These are phyloP conservation scores for Sarocladium oryzae DNA, from an alignment of 2,329 filamentous ascomycete species.

Conservation along the genomic window DNA sequence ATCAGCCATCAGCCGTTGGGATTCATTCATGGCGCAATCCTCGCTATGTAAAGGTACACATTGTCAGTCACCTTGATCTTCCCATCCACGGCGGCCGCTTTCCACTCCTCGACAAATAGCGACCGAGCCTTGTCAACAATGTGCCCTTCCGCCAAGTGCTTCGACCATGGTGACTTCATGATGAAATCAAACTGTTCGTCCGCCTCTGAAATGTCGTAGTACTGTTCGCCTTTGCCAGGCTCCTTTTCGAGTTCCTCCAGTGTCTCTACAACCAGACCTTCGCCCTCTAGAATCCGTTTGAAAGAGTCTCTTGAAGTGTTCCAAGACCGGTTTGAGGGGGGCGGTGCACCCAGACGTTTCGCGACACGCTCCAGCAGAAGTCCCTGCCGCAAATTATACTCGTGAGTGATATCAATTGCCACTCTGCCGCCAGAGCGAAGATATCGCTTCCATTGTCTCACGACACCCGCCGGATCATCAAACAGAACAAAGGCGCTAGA, in stretches of 20 bases:
- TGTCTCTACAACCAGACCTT: conserved; percentile 22
- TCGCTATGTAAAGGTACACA: conserved; percentile 20
- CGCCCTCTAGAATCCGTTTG: conserved; percentile 18
- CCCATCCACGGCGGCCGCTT: conserved; percentile 21
- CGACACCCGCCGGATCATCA: conserved; percentile 17
- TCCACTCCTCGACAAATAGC: conserved; percentile 25
- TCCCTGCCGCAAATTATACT: conserved; percentile 20
- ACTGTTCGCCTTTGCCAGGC: conserved; percentile 17
- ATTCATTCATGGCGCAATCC: too few species aligned
- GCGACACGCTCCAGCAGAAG: conserved; percentile 22
- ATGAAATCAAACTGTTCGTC: conserved; percentile 23
- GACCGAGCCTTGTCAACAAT: conserved; percentile 18
- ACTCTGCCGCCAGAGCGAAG: conserved; percentile 21
- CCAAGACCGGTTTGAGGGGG: conserved; percentile 24
- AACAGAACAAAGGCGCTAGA: conserved; percentile 28
- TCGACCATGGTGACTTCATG: conserved; percentile 16
- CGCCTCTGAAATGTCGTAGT: conserved; percentile 18
- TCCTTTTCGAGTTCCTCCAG: conserved; percentile 20
- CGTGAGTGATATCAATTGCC: conserved; percentile 27
- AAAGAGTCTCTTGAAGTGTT: conserved; percentile 23
- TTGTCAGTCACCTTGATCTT: conserved; percentile 21
- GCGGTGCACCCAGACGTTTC: conserved; percentile 17
- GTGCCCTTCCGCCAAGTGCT: conserved; percentile 15
- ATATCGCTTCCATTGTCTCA: conserved; percentile 23
- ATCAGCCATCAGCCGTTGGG: too few species aligned